Base-by-base conservation (phyloP, 257 asterid genomes). In the Petrea volubilis region DNA sequence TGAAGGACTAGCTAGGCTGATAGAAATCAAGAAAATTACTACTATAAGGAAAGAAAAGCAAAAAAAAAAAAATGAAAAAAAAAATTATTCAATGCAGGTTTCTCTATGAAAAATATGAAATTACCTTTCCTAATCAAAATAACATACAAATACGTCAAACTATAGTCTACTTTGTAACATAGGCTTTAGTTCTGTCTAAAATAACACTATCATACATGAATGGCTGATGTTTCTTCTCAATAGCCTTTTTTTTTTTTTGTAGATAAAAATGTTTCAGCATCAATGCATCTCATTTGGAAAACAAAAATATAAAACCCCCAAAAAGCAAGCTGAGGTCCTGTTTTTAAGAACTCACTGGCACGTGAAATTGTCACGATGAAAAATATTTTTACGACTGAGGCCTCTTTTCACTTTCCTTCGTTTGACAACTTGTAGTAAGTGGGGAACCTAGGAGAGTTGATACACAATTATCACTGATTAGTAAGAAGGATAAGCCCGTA, bases 381-480 rank as follows among this genome's bases (percentile, higher is more conserved):
- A 81, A 68, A 93, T 88, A 79, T 88, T 93, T 83, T 93, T 90
- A 60, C 98, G 97, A 75, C 97, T 90, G 50, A 90, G 93, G 77
- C 73, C 81, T 80, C 77, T 87, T 77, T 72, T 82, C 73, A 88
- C 80, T 88, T 81, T 93, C 78, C 97, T 88, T 79, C 96, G 74
- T 71, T 80, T 93, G 78, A 89, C 83, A 73, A 93, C 91, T 80
- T 93, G 98, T 27, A 90, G 83, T 62, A 92, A 81, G 77, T 90
- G 95, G 60, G 96, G 98, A 77, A 92, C 91, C 98, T 92, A 85
- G 68, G 75, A 72, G 58, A 75, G 70, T 52, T 38, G 61, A 72
- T 18, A 31, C 56, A 68, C 46, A 69, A 34, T 51, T 28, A 58
- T 51, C 73, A 44, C 1, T 52, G 41, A 36, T 67, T 38, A 77